These are phyloP conservation scores for Hapsidospora chrysogenum DNA, from an alignment of 495 filamentous ascomycete genomes.

Conservation along the genomic window DNA sequence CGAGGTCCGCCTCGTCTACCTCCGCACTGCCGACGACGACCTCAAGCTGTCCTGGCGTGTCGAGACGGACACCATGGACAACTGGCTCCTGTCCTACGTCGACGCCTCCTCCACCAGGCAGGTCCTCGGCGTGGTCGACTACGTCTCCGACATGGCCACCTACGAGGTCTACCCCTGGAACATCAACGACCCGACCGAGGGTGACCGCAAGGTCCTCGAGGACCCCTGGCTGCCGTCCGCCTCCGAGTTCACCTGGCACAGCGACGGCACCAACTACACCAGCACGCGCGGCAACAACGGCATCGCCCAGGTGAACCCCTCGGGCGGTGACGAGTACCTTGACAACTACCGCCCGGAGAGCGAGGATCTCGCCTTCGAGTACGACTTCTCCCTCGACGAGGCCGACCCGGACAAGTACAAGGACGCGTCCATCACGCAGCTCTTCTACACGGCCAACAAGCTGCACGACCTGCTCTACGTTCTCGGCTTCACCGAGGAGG, in stretches of 20 bases:
- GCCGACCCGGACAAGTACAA: slow-evolving; percentile 17
- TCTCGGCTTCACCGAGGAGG: slow-evolving; percentile 34
- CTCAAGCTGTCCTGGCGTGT: slow-evolving; percentile 30
- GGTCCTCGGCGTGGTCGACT: slow-evolving; percentile 27
- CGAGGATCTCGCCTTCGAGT: slow-evolving; percentile 19
- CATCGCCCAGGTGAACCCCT: slow-evolving; percentile 27
- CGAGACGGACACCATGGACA: slow-evolving; percentile 29
- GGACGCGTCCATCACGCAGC: slow-evolving; percentile 28
- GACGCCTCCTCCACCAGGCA: slow-evolving; percentile 22
- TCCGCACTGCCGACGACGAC: slow-evolving; percentile 19
- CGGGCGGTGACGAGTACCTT: slow-evolving; percentile 17
- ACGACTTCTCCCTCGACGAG: slow-evolving; percentile 17
- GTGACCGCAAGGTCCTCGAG: slow-evolving; percentile 13
- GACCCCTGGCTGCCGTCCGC: slow-evolving; percentile 20
- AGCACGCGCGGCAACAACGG: slow-evolving; percentile 32
- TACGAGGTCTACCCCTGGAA: slow-evolving; percentile 30
- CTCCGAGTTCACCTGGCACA: slow-evolving; percentile 27
- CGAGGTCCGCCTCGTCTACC: slow-evolving; percentile 26
- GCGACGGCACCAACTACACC: slow-evolving; percentile 20
- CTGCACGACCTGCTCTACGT: slow-evolving; percentile 37
- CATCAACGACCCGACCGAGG: slow-evolving; percentile 28
- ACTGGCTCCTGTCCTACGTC: slow-evolving; percentile 33
- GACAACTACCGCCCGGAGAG: slow-evolving; percentile 23
- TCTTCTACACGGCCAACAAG: slow-evolving; percentile 36
- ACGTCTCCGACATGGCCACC: slow-evolving; percentile 24